Evolutionary conservation across 2,329 filamentous ascomycete species (phyloP).

Genomic region (Diplodia mutila): DNA sequence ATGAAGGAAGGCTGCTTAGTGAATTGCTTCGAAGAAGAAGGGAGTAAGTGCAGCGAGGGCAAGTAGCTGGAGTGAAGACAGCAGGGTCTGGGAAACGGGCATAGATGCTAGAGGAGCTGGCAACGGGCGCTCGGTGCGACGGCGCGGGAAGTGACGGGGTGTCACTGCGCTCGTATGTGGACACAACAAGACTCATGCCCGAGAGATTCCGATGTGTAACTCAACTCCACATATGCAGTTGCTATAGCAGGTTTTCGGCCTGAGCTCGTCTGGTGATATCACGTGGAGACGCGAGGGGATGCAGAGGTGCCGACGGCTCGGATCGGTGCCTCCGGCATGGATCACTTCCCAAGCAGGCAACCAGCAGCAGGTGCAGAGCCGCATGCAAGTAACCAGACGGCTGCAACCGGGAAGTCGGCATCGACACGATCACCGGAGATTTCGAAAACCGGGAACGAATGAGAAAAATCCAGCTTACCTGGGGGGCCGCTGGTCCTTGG

Average conservation of each 20-base stretch:
- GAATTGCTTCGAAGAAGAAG: background rate
- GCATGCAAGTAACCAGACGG: slow-evolving; percentile 14
- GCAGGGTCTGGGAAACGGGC: background rate
- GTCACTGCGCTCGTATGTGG: background rate
- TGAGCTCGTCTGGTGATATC: slow-evolving; percentile 3
- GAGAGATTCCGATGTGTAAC: background rate
- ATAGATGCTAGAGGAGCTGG: background rate
- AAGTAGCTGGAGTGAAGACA: background rate
- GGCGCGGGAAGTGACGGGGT: background rate
- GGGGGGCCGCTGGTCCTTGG: slow-evolving; percentile 67
- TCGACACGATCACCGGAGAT: slow-evolving; percentile 8
- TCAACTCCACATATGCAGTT: slow-evolving; percentile 10
- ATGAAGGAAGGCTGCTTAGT: slow-evolving; percentile 27
- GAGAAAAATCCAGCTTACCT: slow-evolving; percentile 42
- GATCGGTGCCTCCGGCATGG: background rate
- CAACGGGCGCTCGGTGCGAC: too few species aligned
- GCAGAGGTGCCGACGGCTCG: background rate
- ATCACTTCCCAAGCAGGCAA: slow-evolving; percentile 7
- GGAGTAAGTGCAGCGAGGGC: background rate
- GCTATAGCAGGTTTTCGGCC: background rate
- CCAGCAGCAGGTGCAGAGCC: background rate
- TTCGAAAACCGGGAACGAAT: background rate
- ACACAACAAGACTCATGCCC: background rate
- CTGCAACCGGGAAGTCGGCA: slow-evolving; percentile 4
- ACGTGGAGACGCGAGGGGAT: background rate